Conservation (phyloP, 164 flowering plant genomes). For the Sedum album region DNA sequence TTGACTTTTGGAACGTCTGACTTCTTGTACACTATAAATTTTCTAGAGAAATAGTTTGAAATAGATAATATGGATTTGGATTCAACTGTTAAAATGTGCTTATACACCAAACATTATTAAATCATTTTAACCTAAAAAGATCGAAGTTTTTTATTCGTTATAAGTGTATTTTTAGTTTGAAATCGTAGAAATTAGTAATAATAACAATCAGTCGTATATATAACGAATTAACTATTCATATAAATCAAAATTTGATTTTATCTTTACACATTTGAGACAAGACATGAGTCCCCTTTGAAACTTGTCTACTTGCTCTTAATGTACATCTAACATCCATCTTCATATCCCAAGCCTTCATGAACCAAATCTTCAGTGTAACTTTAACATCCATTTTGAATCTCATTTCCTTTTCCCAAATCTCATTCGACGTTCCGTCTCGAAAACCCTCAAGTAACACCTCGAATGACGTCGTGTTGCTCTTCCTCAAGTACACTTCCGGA, state of each 20-base stretch:
- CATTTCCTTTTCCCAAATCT: neutral
- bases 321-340: slow-evolving; percentile 4
- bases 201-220: no score
- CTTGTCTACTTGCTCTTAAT: neutral
- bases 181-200: no score
- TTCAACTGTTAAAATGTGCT: no score
- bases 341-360: neutral
- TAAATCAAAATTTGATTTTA: neutral
- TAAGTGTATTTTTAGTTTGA: no score
- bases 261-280: neutral
- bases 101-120: no score
- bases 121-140: no score
- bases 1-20: no score
- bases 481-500: slow-evolving; percentile 1
- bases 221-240: no score
- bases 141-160: no score
- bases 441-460: neutral
- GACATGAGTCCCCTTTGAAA: neutral
- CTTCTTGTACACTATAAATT: no score
- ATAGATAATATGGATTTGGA: no score
- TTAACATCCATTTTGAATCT: neutral
- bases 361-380: neutral
- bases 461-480: neutral
- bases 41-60: no score
- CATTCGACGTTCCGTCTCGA: neutral